Evolutionary conservation across 2,329 filamentous ascomycete species (phyloP), one percentile per base, ranked within the genome.

Genomic region (Graphiopsis chlorocephala): DNA sequence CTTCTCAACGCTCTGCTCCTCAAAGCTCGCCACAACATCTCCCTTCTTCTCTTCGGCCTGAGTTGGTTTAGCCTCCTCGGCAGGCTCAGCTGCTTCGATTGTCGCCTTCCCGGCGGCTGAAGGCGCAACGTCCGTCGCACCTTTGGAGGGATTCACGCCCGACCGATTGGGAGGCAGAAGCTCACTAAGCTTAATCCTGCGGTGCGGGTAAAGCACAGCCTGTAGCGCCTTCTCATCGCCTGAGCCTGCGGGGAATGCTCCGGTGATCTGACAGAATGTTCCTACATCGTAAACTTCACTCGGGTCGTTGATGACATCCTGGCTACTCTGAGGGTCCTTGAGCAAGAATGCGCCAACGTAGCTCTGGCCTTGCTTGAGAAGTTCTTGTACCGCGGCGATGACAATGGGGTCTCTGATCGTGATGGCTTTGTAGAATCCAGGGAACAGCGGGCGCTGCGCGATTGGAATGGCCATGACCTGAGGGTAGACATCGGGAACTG

Each of bases 401-500:
- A 99, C 95, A 71, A 95, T 91, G 20, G 91, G 91, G 74, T 99
- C 93, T 75, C 92, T 90, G 71, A 99, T 96, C 3, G 94, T 99
- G 71, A 99, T 95, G 11, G 95, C 94, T 80, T 99, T 99, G 82
- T 99, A 99, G 79, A 98, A 99, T 1, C 95, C 95, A 1, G 95
- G 95, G 79, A 98, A 99, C 14, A 99, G 82, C 12, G 95, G 95
- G 61, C 95, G 86, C 77, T 96, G 93, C 29, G 92, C 91, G 72
- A 99, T 97, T 8, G 95, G 95, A 64, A 99, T 96, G 2, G 94
- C 94, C 85, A 99, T 92, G 63, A 99, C 93, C 76, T 98, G 95
- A 3, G 95, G 95, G 76, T 99, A 99, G 50, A 97, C 89, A 67
- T 99, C 95, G 15, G 95, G 95, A 15, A 98, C 90, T 2, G 90